Conservation (phyloP, 176 grass and related monocot genomes). For the Bromus sterilis region DNA sequence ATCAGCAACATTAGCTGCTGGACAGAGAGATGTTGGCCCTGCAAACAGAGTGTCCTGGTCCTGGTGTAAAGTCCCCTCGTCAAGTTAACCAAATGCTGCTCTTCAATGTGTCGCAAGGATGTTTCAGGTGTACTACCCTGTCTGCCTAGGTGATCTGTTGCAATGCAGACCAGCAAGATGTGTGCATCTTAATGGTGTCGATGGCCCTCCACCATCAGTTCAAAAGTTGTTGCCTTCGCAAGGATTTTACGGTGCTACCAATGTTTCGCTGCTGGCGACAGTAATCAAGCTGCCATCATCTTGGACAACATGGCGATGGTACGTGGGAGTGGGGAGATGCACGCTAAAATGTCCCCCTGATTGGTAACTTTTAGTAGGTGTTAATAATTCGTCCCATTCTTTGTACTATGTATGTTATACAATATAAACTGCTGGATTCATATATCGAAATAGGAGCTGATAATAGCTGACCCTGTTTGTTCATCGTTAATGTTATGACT, state of each 20-base stretch:
- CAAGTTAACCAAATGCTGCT: not conserved
- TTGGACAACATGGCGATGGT: not conserved
- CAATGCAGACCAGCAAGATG: not conserved
- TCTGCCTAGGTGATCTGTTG: not conserved
- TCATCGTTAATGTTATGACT: not conserved
- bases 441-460: not conserved
- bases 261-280: not conserved
- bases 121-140: not conserved
- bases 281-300: not conserved
- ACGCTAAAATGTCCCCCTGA: not conserved
- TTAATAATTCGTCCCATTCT: conserved; percentile 14
- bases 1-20: not conserved
- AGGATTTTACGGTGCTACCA: too few species aligned
- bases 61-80: not conserved
- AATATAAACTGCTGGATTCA: conserved; percentile 11
- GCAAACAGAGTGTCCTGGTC: not conserved
- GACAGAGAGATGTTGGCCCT: not conserved
- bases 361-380: not conserved
- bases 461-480: not conserved
- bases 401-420: conserved; percentile 27
- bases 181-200: not conserved
- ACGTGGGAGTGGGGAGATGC: not conserved
- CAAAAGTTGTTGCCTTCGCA: not conserved
- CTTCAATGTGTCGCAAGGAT: not conserved
- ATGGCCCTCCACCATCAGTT: not conserved